Conservation (phyloP, 2,329 filamentous ascomycete species). For the Aspergillus cejpii region DNA sequence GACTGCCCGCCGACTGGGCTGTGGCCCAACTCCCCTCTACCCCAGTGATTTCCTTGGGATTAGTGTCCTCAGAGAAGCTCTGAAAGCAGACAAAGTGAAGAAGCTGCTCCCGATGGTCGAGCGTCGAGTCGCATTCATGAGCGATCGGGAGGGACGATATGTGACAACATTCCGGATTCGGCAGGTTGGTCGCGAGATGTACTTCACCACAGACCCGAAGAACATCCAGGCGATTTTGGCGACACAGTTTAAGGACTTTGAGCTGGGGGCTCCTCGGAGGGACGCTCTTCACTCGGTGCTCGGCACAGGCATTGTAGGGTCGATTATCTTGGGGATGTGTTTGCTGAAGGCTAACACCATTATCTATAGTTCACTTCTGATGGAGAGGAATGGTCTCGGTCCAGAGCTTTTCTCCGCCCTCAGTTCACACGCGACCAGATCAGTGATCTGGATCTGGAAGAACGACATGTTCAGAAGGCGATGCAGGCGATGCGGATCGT, state of each 20-base stretch:
- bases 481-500: slow-evolving; percentile 60
- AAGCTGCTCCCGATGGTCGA: slow-evolving; percentile 17
- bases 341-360: slow-evolving; percentile 4
- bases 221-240: slow-evolving; percentile 83
- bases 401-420: slow-evolving; percentile 73
- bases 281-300: slow-evolving; percentile 46
- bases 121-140: slow-evolving; percentile 17
- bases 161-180: slow-evolving; percentile 23
- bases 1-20: slow-evolving; percentile 23
- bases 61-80: slow-evolving; percentile 16
- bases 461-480: slow-evolving; percentile 68
- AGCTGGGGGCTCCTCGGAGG: slow-evolving; percentile 68
- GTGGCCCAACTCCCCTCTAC: slow-evolving; percentile 20
- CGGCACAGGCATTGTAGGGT: slow-evolving; percentile 43
- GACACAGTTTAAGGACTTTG: slow-evolving; percentile 75
- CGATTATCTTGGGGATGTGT: slow-evolving; percentile 1
- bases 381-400: slow-evolving; percentile 67
- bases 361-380: slow-evolving; percentile 58
- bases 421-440: slow-evolving; percentile 83
- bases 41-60: slow-evolving; percentile 27
- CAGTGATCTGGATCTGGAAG: slow-evolving; percentile 73
- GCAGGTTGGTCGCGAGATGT: slow-evolving; percentile 19
- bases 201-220: slow-evolving; percentile 33
- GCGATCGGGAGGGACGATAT: slow-evolving; percentile 20
- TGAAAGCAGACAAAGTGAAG: slow-evolving; percentile 23